Evolutionary conservation across 176 grass and related monocot species (phyloP).

Genomic region (Coix lacrymajobi): DNA sequence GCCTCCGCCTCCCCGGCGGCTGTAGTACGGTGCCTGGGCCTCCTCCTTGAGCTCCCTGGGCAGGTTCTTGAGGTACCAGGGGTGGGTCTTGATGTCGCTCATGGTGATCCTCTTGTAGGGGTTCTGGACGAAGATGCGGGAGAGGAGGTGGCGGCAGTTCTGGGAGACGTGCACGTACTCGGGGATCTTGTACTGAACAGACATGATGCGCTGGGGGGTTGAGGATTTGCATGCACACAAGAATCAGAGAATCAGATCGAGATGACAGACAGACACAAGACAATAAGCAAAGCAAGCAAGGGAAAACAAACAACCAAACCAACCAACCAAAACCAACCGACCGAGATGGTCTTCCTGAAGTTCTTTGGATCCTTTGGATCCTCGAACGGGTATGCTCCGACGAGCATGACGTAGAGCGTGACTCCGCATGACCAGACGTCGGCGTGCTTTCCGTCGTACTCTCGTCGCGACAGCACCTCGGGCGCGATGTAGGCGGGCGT

Average conservation of each 20-base stretch:
- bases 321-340: not conserved
- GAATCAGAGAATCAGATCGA: no score
- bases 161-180: slow-evolving; percentile 83
- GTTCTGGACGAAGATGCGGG: slow-evolving; percentile 70
- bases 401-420: slow-evolving; percentile 88
- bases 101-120: slow-evolving; percentile 72
- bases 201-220: slow-evolving; percentile 64
- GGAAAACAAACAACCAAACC: no score
- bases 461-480: slow-evolving; percentile 49
- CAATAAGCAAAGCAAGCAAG: no score
- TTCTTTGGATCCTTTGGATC: slow-evolving; percentile 80
- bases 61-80: slow-evolving; percentile 84
- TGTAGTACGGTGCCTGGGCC: slow-evolving; percentile 67
- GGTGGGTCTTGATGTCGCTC: slow-evolving; percentile 71
- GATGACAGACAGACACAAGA: no score
- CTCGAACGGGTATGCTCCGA: slow-evolving; percentile 84
- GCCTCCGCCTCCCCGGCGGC: not conserved
- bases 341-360: slow-evolving; percentile 69
- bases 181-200: slow-evolving; percentile 70
- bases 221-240: no score
- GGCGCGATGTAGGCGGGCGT: slow-evolving; percentile 84
- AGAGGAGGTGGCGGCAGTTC: slow-evolving; percentile 71
- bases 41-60: slow-evolving; percentile 78
- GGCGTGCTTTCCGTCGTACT: slow-evolving; percentile 83
- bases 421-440: slow-evolving; percentile 97